These are phyloP conservation scores for Aspergillus nanangensis DNA, from an alignment of 495 filamentous ascomycete genomes.

Conservation along the genomic window DNA sequence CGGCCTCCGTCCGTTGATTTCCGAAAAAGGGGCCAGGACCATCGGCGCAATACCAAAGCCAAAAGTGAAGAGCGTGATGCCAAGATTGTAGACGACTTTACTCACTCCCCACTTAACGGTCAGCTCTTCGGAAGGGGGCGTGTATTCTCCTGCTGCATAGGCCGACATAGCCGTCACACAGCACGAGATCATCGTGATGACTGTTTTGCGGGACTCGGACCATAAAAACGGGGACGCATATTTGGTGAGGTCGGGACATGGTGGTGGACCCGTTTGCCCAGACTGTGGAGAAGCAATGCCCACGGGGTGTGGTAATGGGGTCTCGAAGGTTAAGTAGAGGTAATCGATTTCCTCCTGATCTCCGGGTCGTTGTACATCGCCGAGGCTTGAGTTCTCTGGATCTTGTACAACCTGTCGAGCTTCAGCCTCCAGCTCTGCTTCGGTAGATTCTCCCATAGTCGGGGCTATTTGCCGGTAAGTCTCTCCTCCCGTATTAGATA, in stretches of 20 bases:
- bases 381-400: background rate
- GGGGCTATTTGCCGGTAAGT: too few species aligned
- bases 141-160: conserved; percentile 71
- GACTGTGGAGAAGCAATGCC: conserved; percentile 16
- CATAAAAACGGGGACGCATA: conserved; percentile 64
- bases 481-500: too few species aligned
- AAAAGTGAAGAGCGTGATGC: conserved; percentile 71
- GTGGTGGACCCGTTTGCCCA: conserved; percentile 28
- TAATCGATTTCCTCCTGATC: conserved; percentile 44
- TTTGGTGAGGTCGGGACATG: conserved; percentile 51
- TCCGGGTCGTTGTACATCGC: too few species aligned
- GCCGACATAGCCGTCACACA: conserved; percentile 67
- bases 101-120: conserved; percentile 51
- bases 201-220: conserved; percentile 54
- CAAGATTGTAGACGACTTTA: conserved; percentile 55
- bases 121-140: conserved; percentile 56
- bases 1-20: conserved; percentile 69
- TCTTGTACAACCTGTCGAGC: too few species aligned
- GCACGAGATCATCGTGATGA: conserved; percentile 63
- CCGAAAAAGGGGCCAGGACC: conserved; percentile 77
- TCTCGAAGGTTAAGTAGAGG: conserved; percentile 64
- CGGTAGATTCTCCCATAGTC: too few species aligned
- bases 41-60: conserved; percentile 80
- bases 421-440: too few species aligned
- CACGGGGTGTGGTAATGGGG: conserved; percentile 48